Base-by-base conservation (phyloP, 73 alveolate genomes). In the Paramecium sexaurelia region DNA sequence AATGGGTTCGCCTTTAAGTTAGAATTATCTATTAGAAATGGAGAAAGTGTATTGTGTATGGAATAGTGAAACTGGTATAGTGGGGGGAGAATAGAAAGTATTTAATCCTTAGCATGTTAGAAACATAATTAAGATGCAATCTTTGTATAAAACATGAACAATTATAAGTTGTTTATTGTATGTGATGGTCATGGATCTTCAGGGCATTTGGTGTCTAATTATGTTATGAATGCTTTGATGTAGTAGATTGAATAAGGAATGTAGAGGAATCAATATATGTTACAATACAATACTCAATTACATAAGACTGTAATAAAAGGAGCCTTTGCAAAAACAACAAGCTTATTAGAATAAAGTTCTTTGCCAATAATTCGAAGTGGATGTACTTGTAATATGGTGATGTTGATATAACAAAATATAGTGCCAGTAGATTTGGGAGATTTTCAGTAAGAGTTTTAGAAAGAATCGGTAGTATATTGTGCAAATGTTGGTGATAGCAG, bases 401-500 rank as follows among this genome's bases (percentile, higher is more conserved):
- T 90, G 55, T 26, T 90, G 9, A 45, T 51, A 10, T 19, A 27
- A 13, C 37, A 90, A 90, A 29, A 32, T 45, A 41, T 88, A 43
- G 36, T 55, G 6, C 82, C 82, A 20, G 43, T 39, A 35, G 56
- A 35, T 17, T 19, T 35, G 5, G 32, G 35, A 0, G 86, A 71
- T 71, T 37, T 39, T 92, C 45, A 47, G 20, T 91, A 87, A 9
- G 91, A 71, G 19, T 35, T 40, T 86, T 35, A 90, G 51, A 78
- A 51, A 36, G 84, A 47, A 69, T 22, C 75, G 43, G 84, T 47
- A 26, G 87, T 90, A 8, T 66, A 67, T 37, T 96, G 99, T 89
- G 96, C 96, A 19, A 96, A 96, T 94, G 95, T 96, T 26, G 99
- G 99, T 8, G 99, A 96, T 75, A 93, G 97, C n/a, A 75, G 98